Base-by-base conservation (phyloP, 2,329 filamentous ascomycete genomes). In the Trichoderma brevicompactum region DNA sequence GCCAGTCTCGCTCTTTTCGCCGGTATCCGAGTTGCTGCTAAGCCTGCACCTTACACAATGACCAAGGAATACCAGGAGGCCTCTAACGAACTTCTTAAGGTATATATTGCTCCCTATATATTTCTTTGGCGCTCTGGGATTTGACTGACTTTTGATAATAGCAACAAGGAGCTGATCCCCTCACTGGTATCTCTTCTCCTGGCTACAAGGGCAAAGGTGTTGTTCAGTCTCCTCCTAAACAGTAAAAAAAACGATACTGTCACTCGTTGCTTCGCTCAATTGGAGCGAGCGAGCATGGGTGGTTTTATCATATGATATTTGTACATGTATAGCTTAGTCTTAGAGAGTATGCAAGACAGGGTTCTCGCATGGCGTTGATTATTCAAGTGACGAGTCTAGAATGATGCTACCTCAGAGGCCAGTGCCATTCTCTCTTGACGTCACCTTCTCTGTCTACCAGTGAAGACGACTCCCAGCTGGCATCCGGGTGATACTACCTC, bases 31-130 rank as follows among this genome's bases (percentile, higher is more conserved):
- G 71, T 85, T 71, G 89, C 92, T 78, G 92, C 91, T 74, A 85
- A 87, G 77, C 86, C 87, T 67, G 75, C 86, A 69, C 95, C 95
- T 71, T 83, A 84, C 79, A 96, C 94, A 75, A 96, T 99, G 94
- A 94, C 85, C 82, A 91, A 92, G 85, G 95, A 99, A 82, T 98
- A 91, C 88, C 92, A 99, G 84, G 93, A 98, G 84, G 90, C 90
- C 73, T 86, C 89, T 72, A 97, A 99, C 81, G 95, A 97, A 84
- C 95, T 91, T 80, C 85, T 97, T 79, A 94, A 89, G 87, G 94
- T 96, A 58, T 12, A 50, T 2, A 40, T 49, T 15, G 9, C 9
- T 28, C 5, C 5, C 10, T 13, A 10, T 8, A 8, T 6, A 5
- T n/a, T 5, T 6, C 36, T n/a, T 8, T 2, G 7, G 12, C 15